Percentiles rank a stretch among this genome's conserved stretches.
phyloP scores from a whole-genome alignment of 2,329 filamentous ascomycete genomes.

The Alternaria burnsii region DNA sequence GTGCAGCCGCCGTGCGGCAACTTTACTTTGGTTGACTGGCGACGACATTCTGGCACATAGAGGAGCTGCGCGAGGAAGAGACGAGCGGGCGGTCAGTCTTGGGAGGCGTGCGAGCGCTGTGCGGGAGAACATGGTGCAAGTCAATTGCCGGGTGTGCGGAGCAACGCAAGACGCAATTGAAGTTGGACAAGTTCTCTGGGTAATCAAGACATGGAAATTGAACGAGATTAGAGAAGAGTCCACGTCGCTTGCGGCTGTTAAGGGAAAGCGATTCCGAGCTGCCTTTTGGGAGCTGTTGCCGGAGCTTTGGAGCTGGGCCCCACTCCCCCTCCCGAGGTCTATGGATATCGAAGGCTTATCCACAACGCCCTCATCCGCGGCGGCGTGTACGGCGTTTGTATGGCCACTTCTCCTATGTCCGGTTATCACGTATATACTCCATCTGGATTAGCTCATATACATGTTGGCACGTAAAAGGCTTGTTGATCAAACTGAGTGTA shows the following conservation, averaged over 20 bases:
- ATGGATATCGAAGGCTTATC: constrained; percentile 20
- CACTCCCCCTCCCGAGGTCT: constrained; percentile 20
- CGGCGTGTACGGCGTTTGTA: constrained; percentile 15
- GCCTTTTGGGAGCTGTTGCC: constrained; percentile 14
- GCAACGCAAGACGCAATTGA: constrained; percentile 10
- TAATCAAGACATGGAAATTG: background rate
- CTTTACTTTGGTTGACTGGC: constrained; percentile 48
- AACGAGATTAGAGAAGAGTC: background rate
- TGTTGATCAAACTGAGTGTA: background rate
- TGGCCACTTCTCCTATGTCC: background rate
- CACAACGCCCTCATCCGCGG: background rate
- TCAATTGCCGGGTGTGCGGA: constrained; percentile 27
- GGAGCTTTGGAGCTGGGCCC: constrained; percentile 11
- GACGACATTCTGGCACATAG: constrained; percentile 52
- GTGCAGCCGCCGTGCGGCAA: constrained; percentile 60
- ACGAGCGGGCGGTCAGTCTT: constrained; percentile 51
- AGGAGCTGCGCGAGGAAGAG: constrained; percentile 47
- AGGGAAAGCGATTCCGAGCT: constrained; percentile 26
- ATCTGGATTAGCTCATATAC: background rate
- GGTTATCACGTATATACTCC: background rate
- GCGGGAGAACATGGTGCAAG: constrained; percentile 54
- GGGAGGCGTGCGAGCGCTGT: constrained; percentile 55
- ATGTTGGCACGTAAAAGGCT: background rate
- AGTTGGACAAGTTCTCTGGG: background rate
- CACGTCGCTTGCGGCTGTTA: constrained; percentile 23